A percentile compares a stretch with the other conserved stretches of the same genome.
Conservation (phyloP, 2,329 filamentous ascomycete genomes). For the Alternaria conjuncta region DNA sequence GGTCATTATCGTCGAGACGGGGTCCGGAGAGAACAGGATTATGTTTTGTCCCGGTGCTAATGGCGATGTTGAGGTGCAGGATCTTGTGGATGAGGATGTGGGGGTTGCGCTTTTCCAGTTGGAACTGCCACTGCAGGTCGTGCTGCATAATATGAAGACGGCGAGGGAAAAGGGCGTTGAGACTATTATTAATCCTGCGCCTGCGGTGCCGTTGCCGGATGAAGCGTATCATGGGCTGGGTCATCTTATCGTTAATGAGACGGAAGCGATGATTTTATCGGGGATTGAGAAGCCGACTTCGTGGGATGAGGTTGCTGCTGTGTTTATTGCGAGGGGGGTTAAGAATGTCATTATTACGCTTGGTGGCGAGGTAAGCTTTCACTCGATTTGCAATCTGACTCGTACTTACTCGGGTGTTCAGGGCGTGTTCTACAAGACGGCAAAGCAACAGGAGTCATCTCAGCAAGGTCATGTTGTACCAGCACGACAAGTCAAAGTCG, state of each 20-base stretch:
- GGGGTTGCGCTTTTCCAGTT: conserved; percentile 56
- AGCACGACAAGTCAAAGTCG: conserved; percentile 75
- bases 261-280: conserved; percentile 78
- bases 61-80: conserved; percentile 45
- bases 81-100: conserved; percentile 50
- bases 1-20: conserved; percentile 57
- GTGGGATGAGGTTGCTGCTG: conserved; percentile 43
- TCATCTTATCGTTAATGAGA: conserved; percentile 90
- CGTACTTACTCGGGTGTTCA: conserved; percentile 33
- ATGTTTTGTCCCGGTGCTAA: conserved; percentile 58
- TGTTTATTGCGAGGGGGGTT: conserved; percentile 74
- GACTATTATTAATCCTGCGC: conserved; percentile 84
- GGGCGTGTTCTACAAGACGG: conserved; percentile 54
- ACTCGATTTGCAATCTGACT: background rate
- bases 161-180: conserved; percentile 44
- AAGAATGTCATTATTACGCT: conserved; percentile 82
- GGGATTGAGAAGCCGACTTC: conserved; percentile 52
- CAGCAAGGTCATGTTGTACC: conserved; percentile 57
- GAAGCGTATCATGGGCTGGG: conserved; percentile 71
- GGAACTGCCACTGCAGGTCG: conserved; percentile 54
- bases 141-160: conserved; percentile 46
- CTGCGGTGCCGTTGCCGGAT: conserved; percentile 70
- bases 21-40: conserved; percentile 57
- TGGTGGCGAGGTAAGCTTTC: conserved; percentile 75
- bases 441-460: conserved; percentile 52